Percentiles rank a stretch among this genome's conserved stretches.
Evolutionary conservation across 1,284 basidiomycete species (phyloP).

Genomic region (Cryptococcus maquisensis): DNA sequence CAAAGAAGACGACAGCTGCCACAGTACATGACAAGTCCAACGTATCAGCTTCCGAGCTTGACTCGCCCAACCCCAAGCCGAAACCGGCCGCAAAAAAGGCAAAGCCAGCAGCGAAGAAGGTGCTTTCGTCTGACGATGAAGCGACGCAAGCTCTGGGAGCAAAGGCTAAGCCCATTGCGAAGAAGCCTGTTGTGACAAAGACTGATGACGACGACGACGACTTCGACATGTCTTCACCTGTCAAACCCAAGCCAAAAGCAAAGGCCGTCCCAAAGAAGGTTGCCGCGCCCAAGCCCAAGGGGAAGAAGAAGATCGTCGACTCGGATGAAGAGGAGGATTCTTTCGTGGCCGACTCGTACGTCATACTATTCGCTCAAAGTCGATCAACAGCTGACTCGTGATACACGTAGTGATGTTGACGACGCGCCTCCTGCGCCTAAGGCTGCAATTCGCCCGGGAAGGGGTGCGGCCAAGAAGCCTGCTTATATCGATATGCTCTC

Average conservation of each 20-base stretch:
- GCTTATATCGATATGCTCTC: constrained; percentile 39
- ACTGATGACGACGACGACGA: constrained; percentile 2
- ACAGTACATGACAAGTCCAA: neutral
- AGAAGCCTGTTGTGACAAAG: constrained; percentile 8
- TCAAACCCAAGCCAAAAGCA: constrained; percentile 5
- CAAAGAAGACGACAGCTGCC: constrained; percentile 5
- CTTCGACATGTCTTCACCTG: neutral
- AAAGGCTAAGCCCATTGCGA: constrained; percentile 7
- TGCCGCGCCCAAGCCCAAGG: constrained; percentile 11
- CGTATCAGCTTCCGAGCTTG: constrained; percentile 3
- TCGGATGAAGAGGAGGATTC: constrained; percentile 19
- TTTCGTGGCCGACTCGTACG: neutral
- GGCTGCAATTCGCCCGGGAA: constrained; percentile 23
- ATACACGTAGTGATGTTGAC: neutral
- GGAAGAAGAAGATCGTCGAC: constrained; percentile 16
- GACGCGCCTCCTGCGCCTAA: constrained; percentile 18
- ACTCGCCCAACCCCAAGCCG: constrained; percentile 1
- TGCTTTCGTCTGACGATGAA: constrained; percentile 3
- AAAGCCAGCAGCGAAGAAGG: neutral
- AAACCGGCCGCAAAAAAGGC: constrained; percentile 11
- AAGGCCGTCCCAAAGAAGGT: constrained; percentile 15
- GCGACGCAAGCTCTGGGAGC: neutral
- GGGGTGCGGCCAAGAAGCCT: constrained; percentile 30
- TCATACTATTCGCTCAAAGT: neutral
- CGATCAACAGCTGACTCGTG: constrained; percentile 22